A percentile compares a stretch with the other conserved stretches of the same genome.
phyloP scores from a whole-genome alignment of 2,329 filamentous ascomycete genomes.

The Curvularia verruculosa region DNA sequence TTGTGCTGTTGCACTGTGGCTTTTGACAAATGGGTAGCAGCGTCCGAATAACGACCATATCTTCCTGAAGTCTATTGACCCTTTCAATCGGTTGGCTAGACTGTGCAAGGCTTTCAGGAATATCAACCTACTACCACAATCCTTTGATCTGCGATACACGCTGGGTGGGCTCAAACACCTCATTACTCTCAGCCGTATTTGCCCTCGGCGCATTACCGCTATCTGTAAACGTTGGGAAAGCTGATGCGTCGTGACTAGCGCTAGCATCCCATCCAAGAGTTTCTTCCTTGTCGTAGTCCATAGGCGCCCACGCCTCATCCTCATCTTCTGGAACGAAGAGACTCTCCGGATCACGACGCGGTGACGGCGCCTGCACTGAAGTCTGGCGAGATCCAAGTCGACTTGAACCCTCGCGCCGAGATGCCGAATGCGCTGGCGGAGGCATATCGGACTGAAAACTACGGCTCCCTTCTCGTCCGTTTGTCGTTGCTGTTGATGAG shows the following conservation, averaged over 20 bases:
- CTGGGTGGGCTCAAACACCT: constrained; percentile 72
- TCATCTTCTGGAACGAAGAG: constrained; percentile 72
- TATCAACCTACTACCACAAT: constrained; percentile 36
- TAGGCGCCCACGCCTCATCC: constrained; percentile 76
- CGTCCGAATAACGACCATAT: background rate
- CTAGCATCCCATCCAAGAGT: constrained; percentile 77
- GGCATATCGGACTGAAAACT: constrained; percentile 50
- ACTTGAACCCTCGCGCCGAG: constrained; percentile 33
- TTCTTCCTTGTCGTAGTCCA: constrained; percentile 69
- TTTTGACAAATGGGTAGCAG: background rate
- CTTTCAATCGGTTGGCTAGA: background rate
- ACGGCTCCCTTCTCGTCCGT: constrained; percentile 28
- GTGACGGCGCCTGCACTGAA: constrained; percentile 23
- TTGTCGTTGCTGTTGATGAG: constrained; percentile 21
- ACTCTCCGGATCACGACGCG: constrained; percentile 66
- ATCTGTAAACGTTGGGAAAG: constrained; percentile 55
- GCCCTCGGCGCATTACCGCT: constrained; percentile 39
- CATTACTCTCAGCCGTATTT: constrained; percentile 34
- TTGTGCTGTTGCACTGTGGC: background rate
- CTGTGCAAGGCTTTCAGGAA: background rate
- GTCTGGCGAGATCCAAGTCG: constrained; percentile 41
- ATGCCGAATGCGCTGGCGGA: constrained; percentile 47
- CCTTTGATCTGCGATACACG: constrained; percentile 65
- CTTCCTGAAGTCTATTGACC: background rate
- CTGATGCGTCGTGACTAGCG: constrained; percentile 54